Base-by-base conservation (phyloP, 2,329 filamentous ascomycete genomes). In the Colletotrichum camelliae region DNA sequence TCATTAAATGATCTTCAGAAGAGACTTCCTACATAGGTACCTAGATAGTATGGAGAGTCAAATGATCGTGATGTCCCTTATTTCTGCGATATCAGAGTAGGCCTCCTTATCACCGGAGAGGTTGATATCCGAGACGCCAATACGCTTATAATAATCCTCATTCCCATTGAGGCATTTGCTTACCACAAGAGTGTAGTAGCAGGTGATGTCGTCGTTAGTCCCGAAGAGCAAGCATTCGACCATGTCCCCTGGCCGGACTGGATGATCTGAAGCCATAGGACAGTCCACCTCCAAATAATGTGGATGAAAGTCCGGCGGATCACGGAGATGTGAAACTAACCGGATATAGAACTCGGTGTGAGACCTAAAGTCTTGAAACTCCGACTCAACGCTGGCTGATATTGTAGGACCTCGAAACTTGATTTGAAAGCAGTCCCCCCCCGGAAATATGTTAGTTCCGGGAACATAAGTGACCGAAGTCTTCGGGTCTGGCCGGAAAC, bases 51-150 rank as follows among this genome's bases (percentile, higher is more conserved):
- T 24, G 24, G 24, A 24, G 24, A 24, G 24, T n/a, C 10, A 18
- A n/a, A 5, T n/a, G 4, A n/a, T 9, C n/a, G 4, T 43, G 2
- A 43, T 18, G 4, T 18, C 8, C 0, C 8, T 43, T 5, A 10
- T 10, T 43, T n/a, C 18, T 8, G 39, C 2, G 4, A 10, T 10
- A 43, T 43, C 18, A n/a, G 7, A 18, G 10, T 9, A 4, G 4
- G 16, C 4, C 37, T 39, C 7, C 16, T 16, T 8, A 8, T 39
- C 15, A n/a, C n/a, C n/a, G n/a, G n/a, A n/a, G n/a, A n/a, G n/a
- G n/a, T n/a, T n/a, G n/a, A n/a, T n/a, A n/a, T n/a, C n/a, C n/a
- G n/a, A n/a, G n/a, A n/a, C n/a, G n/a, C n/a, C n/a, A n/a, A n/a
- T n/a, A n/a, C 16, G 16, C 39, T 43, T 10, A n/a, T 18, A 4